Evolutionary conservation across 208 protist species (phyloP), one percentile per base, ranked within the genome.

Genomic region (Crithidia mellificae): DNA sequence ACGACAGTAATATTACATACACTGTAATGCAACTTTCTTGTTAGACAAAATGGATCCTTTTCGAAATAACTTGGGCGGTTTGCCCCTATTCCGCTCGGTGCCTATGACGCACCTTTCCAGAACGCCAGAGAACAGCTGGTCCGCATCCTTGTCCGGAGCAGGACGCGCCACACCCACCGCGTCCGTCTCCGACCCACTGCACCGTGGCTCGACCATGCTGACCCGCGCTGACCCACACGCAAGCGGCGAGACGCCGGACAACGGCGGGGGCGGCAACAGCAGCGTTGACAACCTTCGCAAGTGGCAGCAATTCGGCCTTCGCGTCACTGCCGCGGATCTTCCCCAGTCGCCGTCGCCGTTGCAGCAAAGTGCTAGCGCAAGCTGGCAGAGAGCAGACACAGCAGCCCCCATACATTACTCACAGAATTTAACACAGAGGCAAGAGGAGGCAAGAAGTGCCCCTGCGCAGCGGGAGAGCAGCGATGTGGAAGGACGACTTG

Each of bases 271-370:
- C 32, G 44, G 20, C 46, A 27, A 6, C 20, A 27, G n/a, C 46
- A 27, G 46, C 14, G 11, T 44, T 24, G 51, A 57, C 14, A 68
- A 76, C 43, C 47, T 76, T 1, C 63, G 38, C 1, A 76, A 76
- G 24, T 76, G 70, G 70, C 63, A 55, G 34, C 63, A 76, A 39
- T 76, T 76, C 30, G 70, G 70, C 15, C 70, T 76, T 17, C 63
- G 61, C 11, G 51, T 76, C 15, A 27, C 29, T 6, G 3, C 59
- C 0, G 3, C 59, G 3, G 34, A 46, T 3, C 9, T 32, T 3
- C 22, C 44, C 7, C 11, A 19, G 34, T 0, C 39, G 36, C 12
- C 29, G 17, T 41, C 41, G 3, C n/a, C 5, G 20, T 19, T 29
- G 22, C 57, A 63, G 43, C 57, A 51, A 20, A 17, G 1, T 20